Evolutionary conservation across 1,284 basidiomycete genomes (phyloP), one percentile per base, ranked within the genome.

Genomic region (Fistulinella cinereoalba): DNA sequence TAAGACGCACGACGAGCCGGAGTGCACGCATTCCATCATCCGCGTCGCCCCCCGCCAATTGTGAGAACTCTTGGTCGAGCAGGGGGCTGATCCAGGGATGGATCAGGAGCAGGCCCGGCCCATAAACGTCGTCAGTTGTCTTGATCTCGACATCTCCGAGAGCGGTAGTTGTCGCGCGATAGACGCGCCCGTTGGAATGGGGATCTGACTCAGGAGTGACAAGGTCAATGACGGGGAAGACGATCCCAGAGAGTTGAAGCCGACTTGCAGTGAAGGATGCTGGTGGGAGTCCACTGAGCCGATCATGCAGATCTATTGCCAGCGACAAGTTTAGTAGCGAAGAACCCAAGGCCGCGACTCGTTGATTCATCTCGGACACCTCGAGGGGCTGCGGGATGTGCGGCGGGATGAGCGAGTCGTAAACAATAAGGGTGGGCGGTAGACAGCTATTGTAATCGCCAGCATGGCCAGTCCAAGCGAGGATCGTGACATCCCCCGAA

Each of bases 391-490:
- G n/a, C n/a, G n/a, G n/a, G n/a, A n/a, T n/a, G n/a, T n/a, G n/a
- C n/a, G n/a, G n/a, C n/a, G n/a, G n/a, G 40, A 3, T 19, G 3
- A 23, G 19, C 4, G 38, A 11, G 24, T 24, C 8, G 21, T 47
- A 47, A 5, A 47, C 37, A 10, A n/a, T 12, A 5, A 47, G 37
- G 5, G 47, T 44, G 6, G 31, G 28, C 9, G 46, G 46, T 18
- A 47, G 44, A 28, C 45, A 47, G 7, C 29, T 47, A 6, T 46
- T 48, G 8, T 39, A 34, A 9, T 46, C 44, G 1, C 33, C 46
- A 11, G 28, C 27, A 11, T 15, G 33, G 18, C 46, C 44, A 4
- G 36, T 25, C 46, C 43, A 46, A 3, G 44, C 29, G 10, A 39
- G 31, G 28, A 47, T 32, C 1, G 37, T 46, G 19, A 39, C 29